Evolutionary conservation across 2,329 filamentous ascomycete species (phyloP).

Genomic region (Xylariaceae sp.): DNA sequence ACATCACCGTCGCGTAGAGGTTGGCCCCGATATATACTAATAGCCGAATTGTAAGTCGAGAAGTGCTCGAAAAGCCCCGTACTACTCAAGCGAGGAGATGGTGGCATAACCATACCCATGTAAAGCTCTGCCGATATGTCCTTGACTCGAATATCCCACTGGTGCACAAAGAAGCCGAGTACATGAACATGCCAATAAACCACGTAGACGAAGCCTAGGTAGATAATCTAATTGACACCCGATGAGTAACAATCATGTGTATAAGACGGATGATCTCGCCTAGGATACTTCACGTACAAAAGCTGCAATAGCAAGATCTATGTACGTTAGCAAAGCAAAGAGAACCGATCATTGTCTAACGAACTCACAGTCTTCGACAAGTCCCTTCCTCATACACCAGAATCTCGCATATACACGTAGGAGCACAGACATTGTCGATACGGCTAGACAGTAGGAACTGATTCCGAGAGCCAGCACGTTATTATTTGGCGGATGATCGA

Average conservation of each 20-base stretch:
- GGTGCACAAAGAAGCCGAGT: constrained; percentile 17
- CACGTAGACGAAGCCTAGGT: constrained; percentile 13
- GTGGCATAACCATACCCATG: constrained; percentile 1
- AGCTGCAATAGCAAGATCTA: not conserved
- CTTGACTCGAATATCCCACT: constrained; percentile 17
- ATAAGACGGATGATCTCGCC: not conserved
- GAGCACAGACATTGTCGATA: constrained; percentile 10
- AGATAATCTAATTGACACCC: constrained; percentile 11
- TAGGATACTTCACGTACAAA: not conserved
- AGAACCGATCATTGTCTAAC: not conserved
- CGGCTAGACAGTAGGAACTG: constrained; percentile 13
- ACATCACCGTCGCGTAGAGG: constrained; percentile 1
- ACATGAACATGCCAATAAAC: constrained; percentile 10
- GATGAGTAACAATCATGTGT: constrained; percentile 4
- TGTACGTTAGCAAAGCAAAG: not conserved
- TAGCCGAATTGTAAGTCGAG: not conserved
- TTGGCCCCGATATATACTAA: constrained; percentile 4
- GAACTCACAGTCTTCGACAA: constrained; percentile 16
- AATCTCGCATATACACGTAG: constrained; percentile 16
- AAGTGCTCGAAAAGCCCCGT: not conserved
- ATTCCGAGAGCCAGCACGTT: constrained; percentile 11
- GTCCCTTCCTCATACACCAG: constrained; percentile 13
- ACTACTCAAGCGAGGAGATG: too few relatives aligned
- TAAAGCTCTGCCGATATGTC: constrained; percentile 12
- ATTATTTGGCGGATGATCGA: constrained; percentile 16